These are phyloP conservation scores for Ophiostoma sp. DNA, from an alignment of 2,329 filamentous ascomycete genomes.

Conservation along the genomic window DNA sequence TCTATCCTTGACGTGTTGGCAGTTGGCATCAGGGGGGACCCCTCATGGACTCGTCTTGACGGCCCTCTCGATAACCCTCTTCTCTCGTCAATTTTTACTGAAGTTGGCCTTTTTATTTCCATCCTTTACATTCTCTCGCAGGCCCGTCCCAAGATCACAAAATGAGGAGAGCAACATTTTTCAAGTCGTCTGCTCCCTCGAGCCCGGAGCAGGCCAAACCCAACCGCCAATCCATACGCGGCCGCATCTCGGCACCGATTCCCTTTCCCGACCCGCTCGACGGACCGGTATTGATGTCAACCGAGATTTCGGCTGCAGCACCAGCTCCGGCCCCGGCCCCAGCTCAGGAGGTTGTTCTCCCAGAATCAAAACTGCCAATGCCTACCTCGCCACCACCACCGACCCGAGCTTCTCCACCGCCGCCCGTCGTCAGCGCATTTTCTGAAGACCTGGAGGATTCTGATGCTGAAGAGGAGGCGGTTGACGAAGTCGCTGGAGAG, in stretches of 20 bases:
- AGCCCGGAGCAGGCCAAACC: constrained; percentile 42
- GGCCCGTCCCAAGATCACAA: background rate
- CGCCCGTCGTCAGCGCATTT: background rate
- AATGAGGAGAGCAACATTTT: constrained; percentile 38
- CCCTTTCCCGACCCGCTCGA: constrained; percentile 50
- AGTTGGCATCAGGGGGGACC: background rate
- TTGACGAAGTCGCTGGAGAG: background rate
- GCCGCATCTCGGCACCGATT: constrained; percentile 63
- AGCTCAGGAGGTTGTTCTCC: background rate
- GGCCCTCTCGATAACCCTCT: too few species aligned
- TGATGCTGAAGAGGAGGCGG: background rate
- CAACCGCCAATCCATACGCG: constrained; percentile 52
- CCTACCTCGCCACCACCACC: background rate
- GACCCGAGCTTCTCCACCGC: background rate
- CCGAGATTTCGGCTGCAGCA: background rate
- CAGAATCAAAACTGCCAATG: background rate
- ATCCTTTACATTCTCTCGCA: background rate
- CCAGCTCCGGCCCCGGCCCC: background rate
- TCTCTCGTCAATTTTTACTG: background rate
- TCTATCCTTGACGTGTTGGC: background rate
- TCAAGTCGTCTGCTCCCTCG: constrained; percentile 44
- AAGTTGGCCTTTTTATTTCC: background rate
- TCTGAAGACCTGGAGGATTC: constrained; percentile 9
- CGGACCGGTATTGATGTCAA: background rate
- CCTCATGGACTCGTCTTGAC: constrained; percentile 17